These are phyloP conservation scores for Iris macrosiphon DNA, from an alignment of 106 monocot species.

Conservation along the genomic window DNA sequence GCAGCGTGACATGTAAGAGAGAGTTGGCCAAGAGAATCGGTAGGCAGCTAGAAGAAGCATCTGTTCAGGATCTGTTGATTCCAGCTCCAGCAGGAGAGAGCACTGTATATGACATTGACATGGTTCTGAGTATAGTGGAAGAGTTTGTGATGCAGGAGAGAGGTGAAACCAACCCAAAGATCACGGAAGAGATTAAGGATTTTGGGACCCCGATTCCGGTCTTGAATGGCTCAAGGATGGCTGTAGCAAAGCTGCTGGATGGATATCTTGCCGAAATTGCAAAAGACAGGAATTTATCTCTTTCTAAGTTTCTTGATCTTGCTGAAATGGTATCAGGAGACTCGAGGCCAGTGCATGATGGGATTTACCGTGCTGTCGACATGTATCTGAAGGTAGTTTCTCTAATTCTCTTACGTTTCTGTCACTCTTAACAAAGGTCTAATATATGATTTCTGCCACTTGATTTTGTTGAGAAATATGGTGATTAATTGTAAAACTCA, in stretches of 20 bases:
- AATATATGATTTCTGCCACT: background rate
- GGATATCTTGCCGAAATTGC: constrained; percentile 26
- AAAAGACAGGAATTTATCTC: constrained; percentile 15
- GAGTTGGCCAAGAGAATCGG: constrained; percentile 30
- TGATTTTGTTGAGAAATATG: too few species aligned
- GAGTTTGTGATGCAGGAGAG: constrained; percentile 28
- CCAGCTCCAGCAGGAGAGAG: constrained; percentile 4
- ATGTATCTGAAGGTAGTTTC: constrained; percentile 29
- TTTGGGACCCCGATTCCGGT: background rate
- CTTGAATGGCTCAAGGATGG: constrained; percentile 12
- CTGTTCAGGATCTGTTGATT: constrained; percentile 22
- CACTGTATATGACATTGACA: constrained; percentile 13
- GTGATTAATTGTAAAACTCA: too few species aligned
- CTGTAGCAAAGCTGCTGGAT: constrained; percentile 34
- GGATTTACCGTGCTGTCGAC: constrained; percentile 36
- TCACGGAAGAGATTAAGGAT: background rate
- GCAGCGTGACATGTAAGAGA: constrained; percentile 13
- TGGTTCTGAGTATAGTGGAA: constrained; percentile 20
- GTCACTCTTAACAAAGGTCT: background rate
- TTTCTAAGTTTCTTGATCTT: constrained; percentile 28
- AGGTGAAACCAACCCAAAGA: constrained; percentile 1
- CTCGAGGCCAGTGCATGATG: constrained; percentile 38
- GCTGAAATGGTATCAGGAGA: constrained; percentile 21
- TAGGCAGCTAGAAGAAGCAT: constrained; percentile 18
- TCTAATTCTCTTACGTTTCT: background rate